Evolutionary conservation across 257 asterid genomes (phyloP).

Genomic region (Sherardia arvensis): DNA sequence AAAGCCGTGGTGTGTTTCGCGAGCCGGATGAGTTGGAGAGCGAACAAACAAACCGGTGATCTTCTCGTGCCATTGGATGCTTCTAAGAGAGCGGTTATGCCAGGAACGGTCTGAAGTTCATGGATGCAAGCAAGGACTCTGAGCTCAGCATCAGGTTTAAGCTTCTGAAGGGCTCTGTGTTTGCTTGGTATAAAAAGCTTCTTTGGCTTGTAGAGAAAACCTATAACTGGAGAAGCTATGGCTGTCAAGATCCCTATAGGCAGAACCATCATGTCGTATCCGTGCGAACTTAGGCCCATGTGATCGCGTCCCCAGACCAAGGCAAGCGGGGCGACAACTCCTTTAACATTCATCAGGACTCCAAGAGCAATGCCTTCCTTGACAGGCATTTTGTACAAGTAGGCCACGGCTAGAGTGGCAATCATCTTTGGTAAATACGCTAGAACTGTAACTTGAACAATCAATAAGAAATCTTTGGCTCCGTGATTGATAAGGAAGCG

Average conservation of each 20-base stretch:
- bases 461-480: neutral
- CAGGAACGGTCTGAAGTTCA: constrained; percentile 16
- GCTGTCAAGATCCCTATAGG: constrained; percentile 8
- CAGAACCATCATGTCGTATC: constrained; percentile 11
- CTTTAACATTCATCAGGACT: constrained; percentile 18
- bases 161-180: constrained; percentile 10
- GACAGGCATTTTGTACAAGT: constrained; percentile 6
- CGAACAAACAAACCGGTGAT: constrained; percentile 16
- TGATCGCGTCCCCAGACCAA: constrained; percentile 19
- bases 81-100: constrained; percentile 11
- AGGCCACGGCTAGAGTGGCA: constrained; percentile 12
- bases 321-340: constrained; percentile 11
- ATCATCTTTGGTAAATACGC: constrained; percentile 14
- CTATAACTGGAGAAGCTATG: constrained; percentile 16
- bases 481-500: neutral
- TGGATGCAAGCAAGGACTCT: constrained; percentile 19
- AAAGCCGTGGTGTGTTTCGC: constrained; percentile 16
- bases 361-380: constrained; percentile 18
- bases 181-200: constrained; percentile 16
- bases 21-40: constrained; percentile 18
- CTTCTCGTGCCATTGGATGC: constrained; percentile 15
- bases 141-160: constrained; percentile 16
- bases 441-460: constrained; percentile 5
- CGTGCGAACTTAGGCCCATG: constrained; percentile 1
- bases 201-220: constrained; percentile 11